A percentile compares a stretch with the other conserved stretches of the same genome.
These are phyloP conservation scores for Phytophthora kernoviae DNA, from an alignment of 352 stramenopile genomes.

Conservation along the genomic window DNA sequence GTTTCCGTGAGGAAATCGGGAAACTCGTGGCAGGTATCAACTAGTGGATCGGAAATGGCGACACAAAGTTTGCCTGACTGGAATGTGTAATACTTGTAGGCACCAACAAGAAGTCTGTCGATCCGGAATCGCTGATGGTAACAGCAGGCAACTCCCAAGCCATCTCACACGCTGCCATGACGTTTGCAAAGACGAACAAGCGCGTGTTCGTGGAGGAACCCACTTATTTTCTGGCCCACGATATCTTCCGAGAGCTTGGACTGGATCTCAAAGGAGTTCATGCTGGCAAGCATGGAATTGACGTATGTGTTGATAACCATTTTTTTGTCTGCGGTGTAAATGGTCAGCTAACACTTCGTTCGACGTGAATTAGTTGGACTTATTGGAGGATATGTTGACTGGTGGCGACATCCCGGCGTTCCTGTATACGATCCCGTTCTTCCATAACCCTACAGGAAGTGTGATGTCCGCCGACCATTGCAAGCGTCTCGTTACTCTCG, in stretches of 20 bases:
- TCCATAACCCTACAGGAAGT: constrained; percentile 93
- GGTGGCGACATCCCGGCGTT: constrained; percentile 80
- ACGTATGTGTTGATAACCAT: constrained; percentile 50
- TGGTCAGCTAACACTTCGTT: constrained; percentile 1
- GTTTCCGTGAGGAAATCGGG: constrained; percentile 72
- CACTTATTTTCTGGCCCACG: constrained; percentile 92
- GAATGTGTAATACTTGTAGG: constrained; percentile 5
- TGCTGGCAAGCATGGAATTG: constrained; percentile 71
- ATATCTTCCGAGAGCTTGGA: constrained; percentile 92
- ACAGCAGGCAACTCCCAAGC: constrained; percentile 92
- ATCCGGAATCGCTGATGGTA: constrained; percentile 75
- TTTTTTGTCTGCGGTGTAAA: constrained; percentile 1
- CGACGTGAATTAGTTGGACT: constrained; percentile 45
- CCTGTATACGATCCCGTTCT: constrained; percentile 93
- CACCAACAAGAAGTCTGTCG: constrained; percentile 34
- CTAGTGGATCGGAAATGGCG: constrained; percentile 2
- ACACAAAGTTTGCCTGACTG: constrained; percentile 2
- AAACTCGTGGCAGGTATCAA: constrained; percentile 53
- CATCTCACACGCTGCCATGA: constrained; percentile 86
- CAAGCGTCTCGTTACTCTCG: constrained; percentile 79
- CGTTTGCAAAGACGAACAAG: constrained; percentile 77
- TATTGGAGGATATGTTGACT: constrained; percentile 70
- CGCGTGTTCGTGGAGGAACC: constrained; percentile 91
- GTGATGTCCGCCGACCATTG: constrained; percentile 75
- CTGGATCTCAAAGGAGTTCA: constrained; percentile 78